Percentiles rank a stretch among this genome's conserved stretches.
Conservation (phyloP, 1,284 basidiomycete genomes). For the Ganoderma leucocontextum region DNA sequence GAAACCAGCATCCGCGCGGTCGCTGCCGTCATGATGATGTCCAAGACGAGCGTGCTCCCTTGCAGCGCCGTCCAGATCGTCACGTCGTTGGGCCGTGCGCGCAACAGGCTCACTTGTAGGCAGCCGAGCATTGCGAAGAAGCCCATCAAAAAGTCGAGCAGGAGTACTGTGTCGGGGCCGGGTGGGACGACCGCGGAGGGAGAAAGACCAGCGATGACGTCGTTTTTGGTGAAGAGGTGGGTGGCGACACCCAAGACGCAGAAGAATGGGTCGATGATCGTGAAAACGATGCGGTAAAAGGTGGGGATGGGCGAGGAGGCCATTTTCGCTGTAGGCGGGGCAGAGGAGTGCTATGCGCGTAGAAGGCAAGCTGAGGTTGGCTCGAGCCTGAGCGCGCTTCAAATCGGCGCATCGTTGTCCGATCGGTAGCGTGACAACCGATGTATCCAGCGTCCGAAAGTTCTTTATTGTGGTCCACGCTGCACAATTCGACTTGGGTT, state of each 20-base stretch:
- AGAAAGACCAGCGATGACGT: background rate
- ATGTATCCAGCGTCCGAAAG: too few species aligned
- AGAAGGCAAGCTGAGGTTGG: background rate
- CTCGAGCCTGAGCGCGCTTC: too few species aligned
- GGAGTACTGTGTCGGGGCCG: background rate
- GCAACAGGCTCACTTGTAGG: background rate
- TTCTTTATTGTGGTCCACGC: too few species aligned
- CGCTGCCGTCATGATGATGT: background rate
- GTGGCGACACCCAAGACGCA: constrained; percentile 2
- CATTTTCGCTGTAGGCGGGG: background rate
- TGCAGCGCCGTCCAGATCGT: background rate
- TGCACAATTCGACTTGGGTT: background rate
- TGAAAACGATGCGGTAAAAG: constrained; percentile 5
- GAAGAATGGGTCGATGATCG: constrained; percentile 7
- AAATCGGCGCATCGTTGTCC: too few species aligned
- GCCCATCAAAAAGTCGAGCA: constrained; percentile 1
- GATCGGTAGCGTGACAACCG: too few species aligned
- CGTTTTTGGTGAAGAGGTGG: background rate
- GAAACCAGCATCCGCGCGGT: background rate
- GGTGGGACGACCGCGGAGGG: background rate
- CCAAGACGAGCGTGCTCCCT: constrained; percentile 2
- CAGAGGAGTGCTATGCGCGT: background rate
- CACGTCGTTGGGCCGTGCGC: background rate
- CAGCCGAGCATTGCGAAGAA: constrained; percentile 9
- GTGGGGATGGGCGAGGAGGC: background rate